Evolutionary conservation across 2,329 filamentous ascomycete species (phyloP).

Genomic region (Mariannaea sp.): DNA sequence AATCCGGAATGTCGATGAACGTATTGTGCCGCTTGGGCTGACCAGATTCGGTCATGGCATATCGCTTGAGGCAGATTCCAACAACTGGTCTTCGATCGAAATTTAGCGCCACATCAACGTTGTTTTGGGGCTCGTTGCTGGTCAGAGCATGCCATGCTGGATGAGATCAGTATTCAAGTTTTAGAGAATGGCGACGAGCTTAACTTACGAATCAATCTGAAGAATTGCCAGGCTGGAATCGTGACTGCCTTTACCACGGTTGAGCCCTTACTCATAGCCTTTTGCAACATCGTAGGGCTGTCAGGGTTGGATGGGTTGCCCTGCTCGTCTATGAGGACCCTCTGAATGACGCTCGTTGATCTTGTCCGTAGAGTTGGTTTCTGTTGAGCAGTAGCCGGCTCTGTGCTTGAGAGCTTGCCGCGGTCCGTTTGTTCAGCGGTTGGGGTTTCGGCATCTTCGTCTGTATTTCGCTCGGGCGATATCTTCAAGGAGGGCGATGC

Average conservation of each 20-base stretch:
- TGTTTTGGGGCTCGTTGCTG: conserved; percentile 59
- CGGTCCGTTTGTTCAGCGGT: not conserved
- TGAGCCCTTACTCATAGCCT: conserved; percentile 52
- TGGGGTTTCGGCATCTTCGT: not conserved
- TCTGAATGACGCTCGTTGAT: conserved; percentile 66
- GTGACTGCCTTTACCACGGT: conserved; percentile 77
- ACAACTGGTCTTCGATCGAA: conserved; percentile 86
- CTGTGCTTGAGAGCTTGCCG: not conserved
- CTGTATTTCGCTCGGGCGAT: conserved; percentile 9
- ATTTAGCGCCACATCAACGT: conserved; percentile 85
- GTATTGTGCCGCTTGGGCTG: conserved; percentile 75
- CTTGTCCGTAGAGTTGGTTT: conserved; percentile 48
- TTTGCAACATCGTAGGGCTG: conserved; percentile 48
- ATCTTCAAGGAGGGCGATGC: conserved; percentile 4
- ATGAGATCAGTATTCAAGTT: conserved; percentile 42
- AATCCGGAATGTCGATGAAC: conserved; percentile 85
- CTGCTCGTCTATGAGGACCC: conserved; percentile 59
- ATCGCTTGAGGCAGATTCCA: conserved; percentile 91
- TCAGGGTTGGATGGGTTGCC: conserved; percentile 51
- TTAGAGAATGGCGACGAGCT: not conserved
- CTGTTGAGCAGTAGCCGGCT: conserved; percentile 32
- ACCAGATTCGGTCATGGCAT: conserved; percentile 71
- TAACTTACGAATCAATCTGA: conserved; percentile 82
- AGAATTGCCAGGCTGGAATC: conserved; percentile 98
- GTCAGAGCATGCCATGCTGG: conserved; percentile 80